Evolutionary conservation across 2,329 filamentous ascomycete genomes (phyloP), one percentile per base, ranked within the genome.

Genomic region (Neurospora crassa): DNA sequence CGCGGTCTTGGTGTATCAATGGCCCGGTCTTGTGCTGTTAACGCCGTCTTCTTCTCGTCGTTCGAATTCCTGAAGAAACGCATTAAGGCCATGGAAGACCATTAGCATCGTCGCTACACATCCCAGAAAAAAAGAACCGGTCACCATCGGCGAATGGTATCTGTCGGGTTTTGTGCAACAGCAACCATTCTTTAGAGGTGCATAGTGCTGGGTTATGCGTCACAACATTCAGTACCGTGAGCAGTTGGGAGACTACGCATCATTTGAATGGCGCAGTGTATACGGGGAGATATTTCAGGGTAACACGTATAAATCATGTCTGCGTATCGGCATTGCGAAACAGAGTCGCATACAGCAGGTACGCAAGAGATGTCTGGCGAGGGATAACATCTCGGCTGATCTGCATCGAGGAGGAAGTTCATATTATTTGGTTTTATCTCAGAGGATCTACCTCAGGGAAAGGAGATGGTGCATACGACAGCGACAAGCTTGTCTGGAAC

Each of bases 21-120:
- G 89, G 87, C 89, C 75, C 89, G 93, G 71, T 94, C 92, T 14
- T 94, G 91, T 77, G 85, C 93, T 69, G 90, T 96, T 76, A 96
- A 96, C 79, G 92, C 92, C 75, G 92, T 96, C 77, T 96, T 96
- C 85, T 96, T 96, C 82, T 94, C 92, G 63, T 91, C 90, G 47
- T 96, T 96, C 79, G 93, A 96, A 81, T 90, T 93, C 76, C 87
- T 92, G 76, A 96, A 96, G 83, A 90, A 90, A 79, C 84, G 85
- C 74, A 88, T 89, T 80, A 86, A 87, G 77, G 80, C 82, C 11
- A 81, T 87, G 74, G 85, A 88, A 47, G 85, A 88, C 68, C 76
- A 79, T 10, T 69, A 67, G 59, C 43, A 14, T 43, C 16, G 41
- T 43, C 63, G 67, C 18, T 20, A 40, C 14, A 40, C 53, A 63